These are phyloP conservation scores for Calonectria honghensis DNA, from an alignment of 2,329 filamentous ascomycete genomes.

Conservation along the genomic window DNA sequence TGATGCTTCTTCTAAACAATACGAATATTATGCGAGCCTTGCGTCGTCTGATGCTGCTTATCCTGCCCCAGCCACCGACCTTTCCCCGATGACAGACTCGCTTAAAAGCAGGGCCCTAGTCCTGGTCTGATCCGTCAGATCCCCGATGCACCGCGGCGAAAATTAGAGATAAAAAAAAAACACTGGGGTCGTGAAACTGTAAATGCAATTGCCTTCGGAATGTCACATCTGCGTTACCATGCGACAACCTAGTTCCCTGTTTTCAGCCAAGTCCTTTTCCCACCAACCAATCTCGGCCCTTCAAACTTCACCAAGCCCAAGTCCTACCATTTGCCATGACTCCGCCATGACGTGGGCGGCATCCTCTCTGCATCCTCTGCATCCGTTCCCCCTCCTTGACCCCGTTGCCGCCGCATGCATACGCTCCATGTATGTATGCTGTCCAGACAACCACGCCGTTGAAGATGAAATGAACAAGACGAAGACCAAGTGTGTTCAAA, in stretches of 20 bases:
- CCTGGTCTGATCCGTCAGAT: slow-evolving; percentile 1
- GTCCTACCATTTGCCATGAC: not conserved
- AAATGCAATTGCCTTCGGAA: slow-evolving; percentile 16
- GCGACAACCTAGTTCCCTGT: slow-evolving; percentile 10
- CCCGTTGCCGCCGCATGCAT: not conserved
- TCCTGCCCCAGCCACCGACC: slow-evolving; percentile 6
- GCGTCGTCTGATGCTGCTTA: not conserved
- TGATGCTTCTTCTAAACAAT: slow-evolving; percentile 6
- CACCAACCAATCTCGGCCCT: not conserved
- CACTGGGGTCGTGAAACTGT: not conserved
- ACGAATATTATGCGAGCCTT: slow-evolving; percentile 28
- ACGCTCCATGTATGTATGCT: not conserved
- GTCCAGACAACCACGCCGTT: not conserved
- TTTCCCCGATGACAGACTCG: not conserved
- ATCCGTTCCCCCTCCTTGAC: not conserved
- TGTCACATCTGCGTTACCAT: slow-evolving; percentile 5
- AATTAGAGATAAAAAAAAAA: not conserved
- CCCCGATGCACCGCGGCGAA: slow-evolving; percentile 3
- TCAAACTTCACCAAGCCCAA: not conserved
- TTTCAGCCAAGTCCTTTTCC: not conserved
- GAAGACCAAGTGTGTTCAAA: no score
- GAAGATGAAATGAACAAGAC: not conserved
- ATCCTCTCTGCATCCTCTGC: not conserved
- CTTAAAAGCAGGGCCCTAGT: not conserved
- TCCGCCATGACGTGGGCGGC: slow-evolving; percentile 26